A percentile compares a stretch with the other conserved stretches of the same genome.
Evolutionary conservation across 2,329 filamentous ascomycete genomes (phyloP).

Genomic region (Aspergillus versicolor): DNA sequence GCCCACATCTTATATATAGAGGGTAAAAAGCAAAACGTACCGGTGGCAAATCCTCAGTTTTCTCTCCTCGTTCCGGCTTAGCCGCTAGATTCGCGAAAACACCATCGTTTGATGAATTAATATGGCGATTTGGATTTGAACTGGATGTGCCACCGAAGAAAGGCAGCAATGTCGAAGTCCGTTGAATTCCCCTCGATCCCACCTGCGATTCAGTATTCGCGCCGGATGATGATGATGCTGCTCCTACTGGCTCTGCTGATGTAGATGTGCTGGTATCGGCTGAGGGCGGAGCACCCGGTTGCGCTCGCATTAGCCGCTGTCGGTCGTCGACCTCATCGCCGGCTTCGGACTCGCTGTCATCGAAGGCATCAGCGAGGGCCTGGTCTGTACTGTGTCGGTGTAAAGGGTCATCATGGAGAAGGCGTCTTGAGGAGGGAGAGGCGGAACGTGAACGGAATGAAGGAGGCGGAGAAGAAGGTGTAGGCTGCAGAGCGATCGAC

Average conservation of each 20-base stretch:
- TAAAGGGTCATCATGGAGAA: constrained; percentile 50
- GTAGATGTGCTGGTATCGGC: constrained; percentile 26
- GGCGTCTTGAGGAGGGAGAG: constrained; percentile 57
- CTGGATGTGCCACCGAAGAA: constrained; percentile 44
- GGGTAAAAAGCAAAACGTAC: constrained; percentile 55
- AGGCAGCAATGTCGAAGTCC: constrained; percentile 56
- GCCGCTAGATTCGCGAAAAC: constrained; percentile 95
- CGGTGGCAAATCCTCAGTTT: constrained; percentile 87
- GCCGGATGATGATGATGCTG: constrained; percentile 30
- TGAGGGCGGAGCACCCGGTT: constrained; percentile 34
- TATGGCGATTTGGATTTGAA: constrained; percentile 51
- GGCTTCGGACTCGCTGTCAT: constrained; percentile 69
- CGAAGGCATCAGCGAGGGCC: constrained; percentile 88
- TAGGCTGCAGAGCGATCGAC: constrained; percentile 29
- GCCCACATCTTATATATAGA: not conserved
- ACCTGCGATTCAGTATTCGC: constrained; percentile 15
- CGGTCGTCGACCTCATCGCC: constrained; percentile 75
- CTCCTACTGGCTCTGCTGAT: constrained; percentile 9
- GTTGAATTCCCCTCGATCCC: constrained; percentile 33
- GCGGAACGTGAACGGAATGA: constrained; percentile 87
- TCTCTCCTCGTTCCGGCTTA: constrained; percentile 78
- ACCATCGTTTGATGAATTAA: constrained; percentile 80
- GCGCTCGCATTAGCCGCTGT: constrained; percentile 78
- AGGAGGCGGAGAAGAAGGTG: constrained; percentile 54
- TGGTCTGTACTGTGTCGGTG: constrained; percentile 63